Percentiles rank a stretch among this genome's conserved stretches.
phyloP scores from a whole-genome alignment of 2,329 filamentous ascomycete species.

The Chaetomium globosum region DNA sequence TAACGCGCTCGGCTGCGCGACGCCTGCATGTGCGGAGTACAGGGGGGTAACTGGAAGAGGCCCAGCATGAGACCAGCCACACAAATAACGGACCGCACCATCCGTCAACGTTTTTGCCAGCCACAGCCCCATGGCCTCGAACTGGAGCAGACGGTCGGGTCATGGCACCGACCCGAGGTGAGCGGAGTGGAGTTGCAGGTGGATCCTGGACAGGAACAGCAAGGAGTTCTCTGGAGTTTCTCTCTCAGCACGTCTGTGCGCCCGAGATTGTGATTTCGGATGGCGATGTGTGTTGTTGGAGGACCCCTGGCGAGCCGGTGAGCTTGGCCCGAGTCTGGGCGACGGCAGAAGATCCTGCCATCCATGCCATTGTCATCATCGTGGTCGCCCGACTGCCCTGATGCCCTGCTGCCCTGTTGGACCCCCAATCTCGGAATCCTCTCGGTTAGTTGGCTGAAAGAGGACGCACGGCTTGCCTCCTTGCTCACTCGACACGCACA shows the following conservation, averaged over 20 bases:
- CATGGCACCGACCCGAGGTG: constrained; percentile 8
- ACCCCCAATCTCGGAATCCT: constrained; percentile 30
- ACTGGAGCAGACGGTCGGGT: not conserved
- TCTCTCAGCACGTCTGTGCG: not conserved
- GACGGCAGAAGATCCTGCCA: constrained; percentile 24
- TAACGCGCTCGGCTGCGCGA: constrained; percentile 21
- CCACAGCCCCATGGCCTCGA: constrained; percentile 1
- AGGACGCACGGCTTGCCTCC: constrained; percentile 27
- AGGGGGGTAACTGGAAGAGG: not conserved
- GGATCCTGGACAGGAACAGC: constrained; percentile 11
- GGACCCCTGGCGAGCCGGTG: not conserved
- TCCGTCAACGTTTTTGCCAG: constrained; percentile 3
- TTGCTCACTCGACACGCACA: constrained; percentile 7
- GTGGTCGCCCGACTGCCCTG: constrained; percentile 22
- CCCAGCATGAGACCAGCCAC: constrained; percentile 10
- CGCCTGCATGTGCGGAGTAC: constrained; percentile 23
- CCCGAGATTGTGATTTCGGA: constrained; percentile 16
- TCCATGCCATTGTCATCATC: constrained; percentile 15
- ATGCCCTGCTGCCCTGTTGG: constrained; percentile 13
- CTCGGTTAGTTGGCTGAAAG: constrained; percentile 36
- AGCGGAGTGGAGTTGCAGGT: constrained; percentile 2
- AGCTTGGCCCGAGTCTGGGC: constrained; percentile 10
- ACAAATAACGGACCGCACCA: constrained; percentile 3
- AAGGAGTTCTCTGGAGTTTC: not conserved
- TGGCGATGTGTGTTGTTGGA: not conserved